These are phyloP conservation scores for Phytophthora pluvialis DNA, from an alignment of 352 stramenopile genomes.

Conservation along the genomic window DNA sequence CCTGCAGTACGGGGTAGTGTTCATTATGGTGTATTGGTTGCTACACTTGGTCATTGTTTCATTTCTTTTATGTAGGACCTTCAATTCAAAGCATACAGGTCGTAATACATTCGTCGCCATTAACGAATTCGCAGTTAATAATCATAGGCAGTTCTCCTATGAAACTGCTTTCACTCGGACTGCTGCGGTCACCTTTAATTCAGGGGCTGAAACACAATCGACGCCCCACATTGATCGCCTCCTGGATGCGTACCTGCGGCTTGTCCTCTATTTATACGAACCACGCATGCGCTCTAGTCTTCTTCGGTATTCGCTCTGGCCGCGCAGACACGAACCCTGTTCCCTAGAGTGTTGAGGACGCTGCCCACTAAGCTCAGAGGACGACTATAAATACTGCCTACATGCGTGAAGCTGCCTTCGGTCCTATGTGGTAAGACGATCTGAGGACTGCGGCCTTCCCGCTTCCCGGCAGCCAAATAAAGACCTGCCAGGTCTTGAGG, in stretches of 20 bases:
- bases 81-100: no score
- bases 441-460: no score
- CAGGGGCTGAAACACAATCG: constrained; percentile 3
- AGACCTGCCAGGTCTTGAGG: constrained; percentile 6
- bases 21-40: no score
- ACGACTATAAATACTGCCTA: constrained; percentile 26
- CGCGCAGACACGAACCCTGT: constrained; percentile 1
- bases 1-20: no score
- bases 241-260: no score
- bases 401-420: neutral
- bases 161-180: no score
- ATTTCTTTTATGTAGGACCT: no score
- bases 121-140: no score
- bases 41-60: no score
- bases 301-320: constrained; percentile 5
- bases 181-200: no score
- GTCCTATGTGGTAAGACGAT: neutral
- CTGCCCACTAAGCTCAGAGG: neutral
- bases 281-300: neutral
- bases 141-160: no score
- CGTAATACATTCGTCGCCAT: no score
- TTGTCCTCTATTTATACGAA: constrained; percentile 11
- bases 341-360: constrained; percentile 6
- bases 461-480: constrained; percentile 24
- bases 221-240: neutral